These are phyloP conservation scores for Nemania abortiva DNA, from an alignment of 2,329 filamentous ascomycete species.

Conservation along the genomic window DNA sequence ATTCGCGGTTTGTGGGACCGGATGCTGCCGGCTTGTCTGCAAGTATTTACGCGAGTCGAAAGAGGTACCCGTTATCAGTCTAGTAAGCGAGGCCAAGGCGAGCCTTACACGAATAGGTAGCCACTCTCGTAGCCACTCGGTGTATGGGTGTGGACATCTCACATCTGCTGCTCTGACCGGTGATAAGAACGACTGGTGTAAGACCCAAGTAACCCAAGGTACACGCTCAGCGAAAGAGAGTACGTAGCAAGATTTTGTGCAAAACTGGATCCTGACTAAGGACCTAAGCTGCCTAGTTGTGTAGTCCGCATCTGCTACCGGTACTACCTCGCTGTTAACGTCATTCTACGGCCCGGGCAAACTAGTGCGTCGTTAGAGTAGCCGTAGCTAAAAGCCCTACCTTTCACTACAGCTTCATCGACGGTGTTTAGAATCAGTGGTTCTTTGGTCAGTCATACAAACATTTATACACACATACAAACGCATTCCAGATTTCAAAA, in stretches of 20 bases:
- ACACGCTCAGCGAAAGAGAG: constrained; percentile 10
- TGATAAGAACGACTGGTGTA: constrained; percentile 21
- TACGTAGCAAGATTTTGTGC: constrained; percentile 12
- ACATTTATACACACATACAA: background rate
- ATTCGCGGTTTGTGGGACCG: constrained; percentile 26
- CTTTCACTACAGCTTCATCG: constrained; percentile 11
- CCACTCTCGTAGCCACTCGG: constrained; percentile 19
- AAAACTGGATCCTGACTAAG: constrained; percentile 18
- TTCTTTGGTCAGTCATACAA: constrained; percentile 9
- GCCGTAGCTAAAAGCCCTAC: background rate
- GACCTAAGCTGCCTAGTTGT: background rate
- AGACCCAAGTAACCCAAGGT: background rate
- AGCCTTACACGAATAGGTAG: constrained; percentile 17
- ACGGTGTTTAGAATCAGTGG: background rate
- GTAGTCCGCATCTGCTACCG: constrained; percentile 5
- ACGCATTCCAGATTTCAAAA: constrained; percentile 21
- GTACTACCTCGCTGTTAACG: constrained; percentile 13
- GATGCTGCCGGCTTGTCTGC: constrained; percentile 23
- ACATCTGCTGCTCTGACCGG: constrained; percentile 11
- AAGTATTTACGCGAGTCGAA: constrained; percentile 33
- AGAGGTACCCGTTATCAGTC: constrained; percentile 20
- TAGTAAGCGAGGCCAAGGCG: constrained; percentile 25
- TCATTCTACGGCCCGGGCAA: constrained; percentile 9
- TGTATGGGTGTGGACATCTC: constrained; percentile 13
- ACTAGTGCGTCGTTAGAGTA: constrained; percentile 18